A percentile compares a stretch with the other conserved stretches of the same genome.
These are phyloP conservation scores for Venturia nashicola DNA, from an alignment of 2,329 filamentous ascomycete species.

Conservation along the genomic window DNA sequence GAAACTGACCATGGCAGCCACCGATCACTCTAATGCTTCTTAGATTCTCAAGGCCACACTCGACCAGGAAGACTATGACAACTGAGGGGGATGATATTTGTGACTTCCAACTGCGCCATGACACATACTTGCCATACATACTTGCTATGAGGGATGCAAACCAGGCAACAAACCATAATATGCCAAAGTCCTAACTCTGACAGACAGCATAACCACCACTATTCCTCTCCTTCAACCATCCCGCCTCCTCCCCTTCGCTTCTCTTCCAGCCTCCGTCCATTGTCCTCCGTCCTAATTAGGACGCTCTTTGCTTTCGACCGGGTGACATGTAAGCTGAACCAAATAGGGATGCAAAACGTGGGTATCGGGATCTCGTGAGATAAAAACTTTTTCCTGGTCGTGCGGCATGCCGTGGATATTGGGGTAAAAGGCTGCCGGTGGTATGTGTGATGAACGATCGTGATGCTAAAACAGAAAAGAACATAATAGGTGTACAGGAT, in stretches of 20 bases:
- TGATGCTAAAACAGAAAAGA: constrained; percentile 5
- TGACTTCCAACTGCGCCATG: not conserved
- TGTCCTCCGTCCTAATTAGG: constrained; percentile 3
- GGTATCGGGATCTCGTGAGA: constrained; percentile 28
- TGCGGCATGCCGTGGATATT: constrained; percentile 12
- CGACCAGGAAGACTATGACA: not conserved
- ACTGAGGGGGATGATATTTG: constrained; percentile 3
- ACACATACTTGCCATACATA: not conserved
- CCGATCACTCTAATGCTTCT: not conserved
- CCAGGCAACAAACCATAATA: not conserved
- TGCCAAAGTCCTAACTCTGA: constrained; percentile 4
- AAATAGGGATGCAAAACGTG: constrained; percentile 14
- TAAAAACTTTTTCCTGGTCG: constrained; percentile 10
- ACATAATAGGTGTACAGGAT: not conserved
- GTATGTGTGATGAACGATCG: constrained; percentile 9
- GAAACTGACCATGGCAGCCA: too few relatives aligned
- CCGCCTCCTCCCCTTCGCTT: constrained; percentile 6
- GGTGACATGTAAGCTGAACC: constrained; percentile 1
- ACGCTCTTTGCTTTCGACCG: constrained; percentile 6
- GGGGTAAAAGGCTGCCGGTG: constrained; percentile 10
- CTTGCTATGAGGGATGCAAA: not conserved
- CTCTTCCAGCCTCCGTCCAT: constrained; percentile 7
- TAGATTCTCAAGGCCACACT: not conserved
- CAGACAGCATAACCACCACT: constrained; percentile 6
- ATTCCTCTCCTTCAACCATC: constrained; percentile 8